A percentile compares a stretch with the other conserved stretches of the same genome.
These are phyloP conservation scores for Botrytis aclada DNA, from an alignment of 2,329 filamentous ascomycete species.

Conservation along the genomic window DNA sequence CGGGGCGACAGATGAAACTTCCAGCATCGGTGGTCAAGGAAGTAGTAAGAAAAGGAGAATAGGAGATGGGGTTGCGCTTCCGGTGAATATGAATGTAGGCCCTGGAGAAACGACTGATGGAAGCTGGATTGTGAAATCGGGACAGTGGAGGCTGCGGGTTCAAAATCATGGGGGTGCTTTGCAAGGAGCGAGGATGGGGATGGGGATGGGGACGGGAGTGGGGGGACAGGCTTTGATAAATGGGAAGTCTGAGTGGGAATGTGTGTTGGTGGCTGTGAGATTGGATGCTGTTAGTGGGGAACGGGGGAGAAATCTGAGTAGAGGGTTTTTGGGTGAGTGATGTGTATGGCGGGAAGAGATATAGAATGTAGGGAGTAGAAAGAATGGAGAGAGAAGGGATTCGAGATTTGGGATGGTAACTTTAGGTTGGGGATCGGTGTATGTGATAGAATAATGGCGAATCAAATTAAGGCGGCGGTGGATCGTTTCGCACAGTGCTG, in stretches of 20 bases:
- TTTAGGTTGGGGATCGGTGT: background rate
- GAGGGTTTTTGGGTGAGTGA: constrained; percentile 55
- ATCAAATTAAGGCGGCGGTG: background rate
- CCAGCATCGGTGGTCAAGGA: background rate
- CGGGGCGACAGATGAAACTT: background rate
- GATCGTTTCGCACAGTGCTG: background rate
- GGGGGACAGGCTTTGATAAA: constrained; percentile 23
- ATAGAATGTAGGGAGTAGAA: background rate
- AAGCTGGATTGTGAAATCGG: constrained; percentile 61
- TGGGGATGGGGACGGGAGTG: constrained; percentile 49
- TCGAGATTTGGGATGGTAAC: background rate
- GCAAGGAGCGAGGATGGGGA: constrained; percentile 69
- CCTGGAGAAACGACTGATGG: constrained; percentile 23
- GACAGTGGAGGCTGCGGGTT: constrained; percentile 70
- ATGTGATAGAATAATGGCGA: background rate
- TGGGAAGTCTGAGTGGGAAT: constrained; percentile 59
- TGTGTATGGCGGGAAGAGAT: background rate
- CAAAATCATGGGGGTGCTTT: constrained; percentile 48
- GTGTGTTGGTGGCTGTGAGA: constrained; percentile 72
- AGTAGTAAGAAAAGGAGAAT: constrained; percentile 24
- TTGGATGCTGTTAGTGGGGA: constrained; percentile 69
- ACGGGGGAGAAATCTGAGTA: constrained; percentile 60
- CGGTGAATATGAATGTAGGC: background rate
- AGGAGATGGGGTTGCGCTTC: background rate
- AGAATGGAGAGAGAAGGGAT: background rate